Conservation (phyloP, 208 protist genomes). For the Spongospora subterranea region DNA sequence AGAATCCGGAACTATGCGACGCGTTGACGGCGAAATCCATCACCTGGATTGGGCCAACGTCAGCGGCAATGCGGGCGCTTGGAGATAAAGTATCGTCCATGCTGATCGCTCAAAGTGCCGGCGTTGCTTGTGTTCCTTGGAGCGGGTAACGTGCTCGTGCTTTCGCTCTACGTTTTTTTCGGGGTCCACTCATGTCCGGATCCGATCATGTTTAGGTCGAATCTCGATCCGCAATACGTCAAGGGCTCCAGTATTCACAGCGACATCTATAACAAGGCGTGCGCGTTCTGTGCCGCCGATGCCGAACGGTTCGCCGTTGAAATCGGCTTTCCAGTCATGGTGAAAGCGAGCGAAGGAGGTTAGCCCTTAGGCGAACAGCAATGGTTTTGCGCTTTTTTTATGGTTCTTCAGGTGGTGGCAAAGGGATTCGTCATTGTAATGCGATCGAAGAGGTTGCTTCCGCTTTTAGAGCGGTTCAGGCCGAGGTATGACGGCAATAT, state of each 20-base stretch:
- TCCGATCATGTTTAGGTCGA: neutral
- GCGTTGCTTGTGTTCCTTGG: constrained; percentile 67
- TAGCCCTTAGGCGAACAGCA: neutral
- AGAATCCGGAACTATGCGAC: constrained; percentile 93
- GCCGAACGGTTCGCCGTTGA: constrained; percentile 81
- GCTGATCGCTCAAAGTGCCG: constrained; percentile 93
- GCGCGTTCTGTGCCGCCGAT: constrained; percentile 86
- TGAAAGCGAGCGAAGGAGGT: constrained; percentile 96
- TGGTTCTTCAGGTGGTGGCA: constrained; percentile 86
- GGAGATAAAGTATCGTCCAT: constrained; percentile 97
- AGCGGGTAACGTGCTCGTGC: constrained; percentile 43
- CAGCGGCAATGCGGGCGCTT: constrained; percentile 83
- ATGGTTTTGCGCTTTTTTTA: neutral
- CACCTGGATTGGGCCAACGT: constrained; percentile 79
- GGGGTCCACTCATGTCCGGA: neutral
- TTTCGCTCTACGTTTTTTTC: neutral
- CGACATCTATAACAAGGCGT: constrained; percentile 67
- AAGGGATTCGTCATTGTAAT: constrained; percentile 87
- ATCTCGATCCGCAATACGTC: neutral
- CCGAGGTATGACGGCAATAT: neutral
- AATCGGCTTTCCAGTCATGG: constrained; percentile 96
- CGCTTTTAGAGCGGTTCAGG: constrained; percentile 74
- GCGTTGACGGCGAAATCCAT: constrained; percentile 71
- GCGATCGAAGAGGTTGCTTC: constrained; percentile 80
- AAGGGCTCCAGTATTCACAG: neutral